Evolutionary conservation across 495 filamentous ascomycete species (phyloP).

Genomic region (Daldinia childiae): DNA sequence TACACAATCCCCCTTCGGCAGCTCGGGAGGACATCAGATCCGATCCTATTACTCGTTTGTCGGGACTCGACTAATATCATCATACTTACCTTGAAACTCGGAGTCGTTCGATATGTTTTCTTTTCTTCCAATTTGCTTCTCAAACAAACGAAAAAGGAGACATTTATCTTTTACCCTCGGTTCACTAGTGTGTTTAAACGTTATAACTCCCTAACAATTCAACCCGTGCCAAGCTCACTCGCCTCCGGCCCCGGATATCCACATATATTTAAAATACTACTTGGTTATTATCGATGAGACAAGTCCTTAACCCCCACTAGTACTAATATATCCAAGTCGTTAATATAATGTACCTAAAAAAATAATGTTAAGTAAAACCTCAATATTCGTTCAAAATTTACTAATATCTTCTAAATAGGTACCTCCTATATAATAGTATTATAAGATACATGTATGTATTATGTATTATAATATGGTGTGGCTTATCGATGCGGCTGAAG

Average conservation of each 20-base stretch:
- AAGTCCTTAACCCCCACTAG: background rate
- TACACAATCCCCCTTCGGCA: conserved; percentile 21
- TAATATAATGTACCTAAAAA: background rate
- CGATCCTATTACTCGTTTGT: conserved; percentile 12
- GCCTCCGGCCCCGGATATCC: background rate
- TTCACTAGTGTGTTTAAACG: background rate
- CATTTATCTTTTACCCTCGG: background rate
- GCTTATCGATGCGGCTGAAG: conserved; percentile 40
- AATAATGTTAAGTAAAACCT: background rate
- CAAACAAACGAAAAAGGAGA: background rate
- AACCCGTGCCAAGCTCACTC: background rate
- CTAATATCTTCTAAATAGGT: background rate
- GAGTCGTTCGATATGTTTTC: conserved; percentile 10
- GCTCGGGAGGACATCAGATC: conserved; percentile 24
- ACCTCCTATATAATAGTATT: background rate
- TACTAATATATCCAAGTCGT: background rate
- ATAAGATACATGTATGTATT: background rate
- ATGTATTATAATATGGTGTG: conserved; percentile 14
- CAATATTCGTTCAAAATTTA: background rate
- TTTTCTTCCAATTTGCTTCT: background rate
- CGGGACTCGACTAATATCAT: conserved; percentile 11
- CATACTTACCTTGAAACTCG: conserved; percentile 26
- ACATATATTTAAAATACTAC: background rate
- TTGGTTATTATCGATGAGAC: background rate
- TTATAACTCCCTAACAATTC: background rate